A percentile compares a stretch with the other conserved stretches of the same genome.
phyloP scores from a whole-genome alignment of 1,139 yeast species.

The Blastobotrys buckinghamii region DNA sequence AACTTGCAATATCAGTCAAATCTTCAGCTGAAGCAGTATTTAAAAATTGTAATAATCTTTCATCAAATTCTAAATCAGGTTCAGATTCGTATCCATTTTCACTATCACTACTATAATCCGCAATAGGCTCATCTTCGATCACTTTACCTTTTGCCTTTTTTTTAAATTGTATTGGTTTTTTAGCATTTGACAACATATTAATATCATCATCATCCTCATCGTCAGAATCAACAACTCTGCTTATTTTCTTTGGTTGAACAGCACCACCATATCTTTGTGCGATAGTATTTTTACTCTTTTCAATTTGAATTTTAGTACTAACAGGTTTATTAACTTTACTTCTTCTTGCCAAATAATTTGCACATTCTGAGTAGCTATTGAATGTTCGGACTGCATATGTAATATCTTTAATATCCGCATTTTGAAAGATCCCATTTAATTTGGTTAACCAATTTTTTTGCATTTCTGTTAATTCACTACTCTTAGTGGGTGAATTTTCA shows the following conservation, averaged over 20 bases:
- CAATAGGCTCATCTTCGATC: conserved; percentile 20
- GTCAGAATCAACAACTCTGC: conserved; percentile 10
- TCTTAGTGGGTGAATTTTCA: too few relatives aligned
- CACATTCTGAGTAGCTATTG: not conserved
- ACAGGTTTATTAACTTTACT: not conserved
- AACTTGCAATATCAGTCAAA: conserved; percentile 70
- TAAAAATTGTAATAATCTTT: conserved; percentile 65
- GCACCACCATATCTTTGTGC: conserved; percentile 5
- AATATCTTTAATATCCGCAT: conserved; percentile 3
- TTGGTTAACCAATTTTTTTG: not conserved
- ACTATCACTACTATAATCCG: conserved; percentile 31
- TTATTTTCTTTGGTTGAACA: not conserved
- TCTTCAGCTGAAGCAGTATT: conserved; percentile 73
- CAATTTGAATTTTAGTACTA: conserved; percentile 4
- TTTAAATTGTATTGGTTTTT: not conserved
- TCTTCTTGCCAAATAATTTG: conserved; percentile 3
- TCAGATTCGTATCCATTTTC: conserved; percentile 40
- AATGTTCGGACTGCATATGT: conserved; percentile 1
- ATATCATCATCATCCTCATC: conserved; percentile 14
- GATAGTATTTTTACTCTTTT: conserved; percentile 1
- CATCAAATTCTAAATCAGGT: conserved; percentile 49
- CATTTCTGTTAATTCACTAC: not conserved
- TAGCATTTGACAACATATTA: not conserved
- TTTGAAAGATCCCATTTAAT: not conserved
- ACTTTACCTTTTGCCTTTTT: conserved; percentile 2